Evolutionary conservation across 1,284 basidiomycete species (phyloP).

Genomic region (Melanopsichium pennsylvanicum): DNA sequence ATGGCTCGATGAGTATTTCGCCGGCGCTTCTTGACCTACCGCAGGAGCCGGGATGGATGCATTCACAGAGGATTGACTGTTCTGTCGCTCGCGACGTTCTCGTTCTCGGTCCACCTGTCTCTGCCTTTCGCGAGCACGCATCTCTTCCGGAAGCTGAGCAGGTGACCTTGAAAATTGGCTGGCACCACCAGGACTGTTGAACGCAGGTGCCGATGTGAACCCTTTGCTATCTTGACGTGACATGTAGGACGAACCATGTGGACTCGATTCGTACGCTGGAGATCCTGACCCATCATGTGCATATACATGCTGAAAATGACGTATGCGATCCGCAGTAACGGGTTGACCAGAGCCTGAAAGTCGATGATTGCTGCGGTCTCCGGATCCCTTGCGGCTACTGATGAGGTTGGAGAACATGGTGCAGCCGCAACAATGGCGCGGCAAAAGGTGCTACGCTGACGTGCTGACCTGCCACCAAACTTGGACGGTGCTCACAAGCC

Average conservation of each 20-base stretch:
- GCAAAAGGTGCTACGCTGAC: conserved; percentile 4
- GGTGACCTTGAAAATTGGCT: conserved; percentile 25
- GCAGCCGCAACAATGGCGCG: neutral
- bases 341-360: conserved; percentile 17
- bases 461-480: neutral
- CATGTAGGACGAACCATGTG: conserved; percentile 20
- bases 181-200: conserved; percentile 20
- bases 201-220: conserved; percentile 21
- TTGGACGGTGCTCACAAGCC: neutral
- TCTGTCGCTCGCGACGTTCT: conserved; percentile 32
- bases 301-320: conserved; percentile 43
- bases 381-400: conserved; percentile 36
- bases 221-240: conserved; percentile 38
- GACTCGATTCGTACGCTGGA: conserved; percentile 17
- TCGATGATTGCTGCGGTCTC: conserved; percentile 39
- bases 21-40: conserved; percentile 11
- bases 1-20: conserved; percentile 57
- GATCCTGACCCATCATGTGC: conserved; percentile 24
- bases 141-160: conserved; percentile 50
- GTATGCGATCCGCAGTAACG: conserved; percentile 40
- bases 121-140: conserved; percentile 44
- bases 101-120: conserved; percentile 38
- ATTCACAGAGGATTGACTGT: conserved; percentile 27
- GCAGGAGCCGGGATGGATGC: conserved; percentile 10
- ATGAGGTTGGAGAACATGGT: conserved; percentile 48